Conservation (phyloP, 352 stramenopile species). For the Blastocystis sp. region DNA sequence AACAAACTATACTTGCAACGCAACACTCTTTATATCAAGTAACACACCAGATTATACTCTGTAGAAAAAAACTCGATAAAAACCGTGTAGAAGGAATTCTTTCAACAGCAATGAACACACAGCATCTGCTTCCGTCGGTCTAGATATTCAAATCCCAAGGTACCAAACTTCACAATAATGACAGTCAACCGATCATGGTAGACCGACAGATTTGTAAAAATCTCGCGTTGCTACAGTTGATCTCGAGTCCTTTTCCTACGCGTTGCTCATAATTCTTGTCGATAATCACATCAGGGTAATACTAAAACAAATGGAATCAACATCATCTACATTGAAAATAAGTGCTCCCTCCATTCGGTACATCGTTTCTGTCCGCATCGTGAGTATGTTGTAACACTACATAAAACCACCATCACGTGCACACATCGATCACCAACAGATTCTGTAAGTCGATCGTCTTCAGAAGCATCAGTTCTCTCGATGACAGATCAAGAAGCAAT, state of each 20-base stretch:
- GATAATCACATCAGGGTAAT: not conserved
- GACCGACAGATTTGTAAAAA: conserved; percentile 1
- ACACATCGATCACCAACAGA: conserved; percentile 16
- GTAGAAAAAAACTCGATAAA: not conserved
- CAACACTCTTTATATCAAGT: not conserved
- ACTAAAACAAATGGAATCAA: not conserved
- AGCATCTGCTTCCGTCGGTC: not conserved
- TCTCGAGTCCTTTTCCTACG: not conserved
- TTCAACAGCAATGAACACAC: not conserved
- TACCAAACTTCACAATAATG: not conserved
- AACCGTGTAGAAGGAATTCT: not conserved
- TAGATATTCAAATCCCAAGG: not conserved
- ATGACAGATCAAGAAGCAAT: not conserved
- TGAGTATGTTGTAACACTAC: conserved; percentile 44
- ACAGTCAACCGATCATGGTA: not conserved
- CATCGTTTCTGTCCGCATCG: not conserved
- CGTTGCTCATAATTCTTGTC: not conserved
- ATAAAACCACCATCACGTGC: not conserved
- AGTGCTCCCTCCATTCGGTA: not conserved
- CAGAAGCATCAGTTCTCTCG: not conserved
- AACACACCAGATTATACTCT: not conserved
- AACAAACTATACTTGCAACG: not conserved
- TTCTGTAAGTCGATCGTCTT: not conserved
- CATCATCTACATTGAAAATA: not conserved
- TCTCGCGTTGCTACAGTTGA: not conserved